Evolutionary conservation across 108 stramenopile species (phyloP), one percentile per base, ranked within the genome.

Genomic region (Cyclostephanos tholiformis): DNA sequence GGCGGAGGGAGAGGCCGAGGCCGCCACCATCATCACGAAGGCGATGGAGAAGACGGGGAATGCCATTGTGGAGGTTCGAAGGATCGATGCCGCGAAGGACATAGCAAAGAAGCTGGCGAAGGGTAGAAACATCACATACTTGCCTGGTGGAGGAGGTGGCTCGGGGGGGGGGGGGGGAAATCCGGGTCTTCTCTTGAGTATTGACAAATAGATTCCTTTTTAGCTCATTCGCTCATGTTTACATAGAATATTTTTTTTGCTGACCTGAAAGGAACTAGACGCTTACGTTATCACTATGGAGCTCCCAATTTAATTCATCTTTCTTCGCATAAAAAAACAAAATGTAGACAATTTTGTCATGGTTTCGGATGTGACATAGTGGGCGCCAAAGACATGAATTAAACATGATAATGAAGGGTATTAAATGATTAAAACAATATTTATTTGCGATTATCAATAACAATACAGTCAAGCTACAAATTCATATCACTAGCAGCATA

Each of bases 11-110:
- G 98, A 99, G 84, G 97, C 98, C 10, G 96, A 98, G 80, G 97
- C 98, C 8, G 99, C 99, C 43, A 73, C 72, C 65, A 95, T 98
- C 44, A 99, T 99, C 77, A 98, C 97, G 48, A 82, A 96, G 64
- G 97, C 99, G 22, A 96, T 99, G 82, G 95, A 96, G 78, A 87
- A 95, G 84, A 93, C 88, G 29, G 98, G 99, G 16, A 88, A 92
- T 71, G 99, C 96, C 39, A 94, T 99, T 79, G 91, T 99, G 50
- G 98, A 99, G 82, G 97, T 99, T 12, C 89, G 98, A 67, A 93
- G 98, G 60, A 99, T 99, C 76, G 99, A 99, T 84, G 97, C 99
- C 23, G 98, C 99, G 22, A 98, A 97, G 88, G 98, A 99, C 65
- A 98, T 99, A 75, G 99, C 99, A 2, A 89, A 74, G 65, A 98